Conservation (phyloP, 768 basidiomycete species). For the Tylopilus subfusipes region DNA sequence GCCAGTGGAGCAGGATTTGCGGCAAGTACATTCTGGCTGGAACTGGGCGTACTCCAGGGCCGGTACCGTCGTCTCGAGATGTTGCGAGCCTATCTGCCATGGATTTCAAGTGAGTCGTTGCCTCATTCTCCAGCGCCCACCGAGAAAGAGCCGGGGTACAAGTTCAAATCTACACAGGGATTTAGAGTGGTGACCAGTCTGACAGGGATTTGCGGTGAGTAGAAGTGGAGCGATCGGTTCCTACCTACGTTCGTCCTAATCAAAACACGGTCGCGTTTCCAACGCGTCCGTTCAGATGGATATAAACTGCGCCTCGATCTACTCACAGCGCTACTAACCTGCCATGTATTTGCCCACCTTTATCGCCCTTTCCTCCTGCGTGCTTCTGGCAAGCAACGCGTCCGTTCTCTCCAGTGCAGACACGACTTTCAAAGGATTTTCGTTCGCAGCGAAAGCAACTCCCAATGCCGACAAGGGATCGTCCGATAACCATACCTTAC, state of each 20-base stretch:
- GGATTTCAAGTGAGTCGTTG: too few species aligned
- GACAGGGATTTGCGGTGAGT: too few species aligned
- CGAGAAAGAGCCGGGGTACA: too few species aligned
- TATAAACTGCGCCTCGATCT: not conserved
- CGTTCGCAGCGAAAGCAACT: slow-evolving; percentile 20
- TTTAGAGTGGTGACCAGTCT: too few species aligned
- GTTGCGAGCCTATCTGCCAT: too few species aligned
- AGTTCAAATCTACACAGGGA: too few species aligned
- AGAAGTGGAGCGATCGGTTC: too few species aligned
- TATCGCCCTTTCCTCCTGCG: slow-evolving; percentile 11
- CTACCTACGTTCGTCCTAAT: not conserved
- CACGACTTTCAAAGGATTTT: slow-evolving; percentile 14
- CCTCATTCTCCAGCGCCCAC: too few species aligned
- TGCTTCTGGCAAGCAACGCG: slow-evolving; percentile 35
- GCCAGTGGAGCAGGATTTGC: too few species aligned
- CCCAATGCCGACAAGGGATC: slow-evolving; percentile 18
- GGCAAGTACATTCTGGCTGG: too few species aligned
- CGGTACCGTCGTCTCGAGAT: too few species aligned
- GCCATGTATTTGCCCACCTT: slow-evolving; percentile 15
- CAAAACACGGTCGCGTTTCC: slow-evolving; percentile 14
- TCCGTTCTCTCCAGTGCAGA: slow-evolving; percentile 11
- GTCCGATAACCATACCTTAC: slow-evolving; percentile 21
- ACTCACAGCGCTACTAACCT: not conserved
- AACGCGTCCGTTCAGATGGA: not conserved
- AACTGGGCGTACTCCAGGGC: too few species aligned